Evolutionary conservation across 768 basidiomycete species (phyloP), one percentile per base, ranked within the genome.

Genomic region (Tremella yokohamensis): DNA sequence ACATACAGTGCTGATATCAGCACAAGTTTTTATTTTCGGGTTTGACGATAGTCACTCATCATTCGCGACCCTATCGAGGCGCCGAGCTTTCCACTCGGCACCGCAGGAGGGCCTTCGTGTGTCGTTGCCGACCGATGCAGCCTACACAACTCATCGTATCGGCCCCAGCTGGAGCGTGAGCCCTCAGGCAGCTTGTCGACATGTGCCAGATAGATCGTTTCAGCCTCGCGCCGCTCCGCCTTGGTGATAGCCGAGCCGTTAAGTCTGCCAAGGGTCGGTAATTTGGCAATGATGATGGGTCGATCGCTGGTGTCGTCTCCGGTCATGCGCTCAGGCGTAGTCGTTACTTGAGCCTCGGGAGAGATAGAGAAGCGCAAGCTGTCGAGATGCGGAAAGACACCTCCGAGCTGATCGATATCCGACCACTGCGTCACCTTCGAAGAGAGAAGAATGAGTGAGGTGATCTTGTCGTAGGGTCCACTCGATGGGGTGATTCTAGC

Each of bases 141-240:
- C 56, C 51, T 51, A 40, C 50, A 55, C 34, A 70, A 50, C 38
- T 64, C 62, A 12, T 60, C 57, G 37, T 65, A 68, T 49, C 64
- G 39, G 3, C 62, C 64, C 65, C 66, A 67, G 40, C 3, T 19
- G 11, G 34, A 37, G 49, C 24, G 37, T 1, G 25, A 39, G 34
- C 8, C 19, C 22, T 4, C 16, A 39, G n/a, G 9, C 24, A 29
- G 29, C 37, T 38, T 26, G 22, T 57, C 40, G 9, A 62, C 54
- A 29, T 45, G 11, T 19, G 25, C 13, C 4, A 53, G 16, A 29
- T 71, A 72, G n/a, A 49, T 61, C 45, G 64, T 34, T 54, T 75
- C 73, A 2, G 74, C 63, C 25, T 76, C 74, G 24, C 63, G 40
- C 40, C 74, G 26, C 40, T 76, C 74, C 12, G 52, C 48, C 15